Evolutionary conservation across 2,329 filamentous ascomycete genomes (phyloP).

Genomic region (Pyrenochaeta sp.): DNA sequence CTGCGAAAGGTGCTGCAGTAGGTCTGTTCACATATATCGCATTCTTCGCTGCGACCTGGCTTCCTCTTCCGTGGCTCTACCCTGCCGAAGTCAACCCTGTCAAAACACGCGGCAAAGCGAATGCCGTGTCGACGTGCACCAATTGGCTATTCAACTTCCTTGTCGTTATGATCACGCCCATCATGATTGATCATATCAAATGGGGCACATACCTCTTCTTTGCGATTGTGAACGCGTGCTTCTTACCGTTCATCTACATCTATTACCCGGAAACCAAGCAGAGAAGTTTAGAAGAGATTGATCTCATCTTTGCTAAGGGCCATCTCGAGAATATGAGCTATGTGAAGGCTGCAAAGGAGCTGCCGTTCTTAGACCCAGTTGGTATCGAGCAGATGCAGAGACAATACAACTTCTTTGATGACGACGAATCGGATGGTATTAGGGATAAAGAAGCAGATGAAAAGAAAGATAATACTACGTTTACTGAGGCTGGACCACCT

Average conservation of each 20-base stretch:
- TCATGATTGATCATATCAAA: conserved; percentile 42
- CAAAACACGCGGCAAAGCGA: conserved; percentile 62
- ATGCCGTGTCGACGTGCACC: conserved; percentile 60
- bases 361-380: conserved; percentile 62
- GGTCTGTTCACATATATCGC: conserved; percentile 73
- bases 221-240: conserved; percentile 59
- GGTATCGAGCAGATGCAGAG: conserved; percentile 62
- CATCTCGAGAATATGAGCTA: conserved; percentile 65
- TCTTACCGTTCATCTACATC: conserved; percentile 61
- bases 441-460: neutral
- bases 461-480: neutral
- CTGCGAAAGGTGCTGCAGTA: conserved; percentile 60
- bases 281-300: conserved; percentile 59
- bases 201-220: conserved; percentile 57
- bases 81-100: conserved; percentile 61
- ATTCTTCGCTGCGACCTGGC: conserved; percentile 70
- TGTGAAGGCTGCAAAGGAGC: conserved; percentile 64
- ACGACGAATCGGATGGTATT: conserved; percentile 23
- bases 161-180: conserved; percentile 51
- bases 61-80: conserved; percentile 68
- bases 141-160: conserved; percentile 63
- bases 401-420: conserved; percentile 46
- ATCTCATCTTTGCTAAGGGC: conserved; percentile 54
- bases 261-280: conserved; percentile 64
- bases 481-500: neutral